A percentile compares a stretch with the other conserved stretches of the same genome.
These are phyloP conservation scores for Yamadazyma phyllophila DNA, from an alignment of 805 yeast species.

Conservation along the genomic window DNA sequence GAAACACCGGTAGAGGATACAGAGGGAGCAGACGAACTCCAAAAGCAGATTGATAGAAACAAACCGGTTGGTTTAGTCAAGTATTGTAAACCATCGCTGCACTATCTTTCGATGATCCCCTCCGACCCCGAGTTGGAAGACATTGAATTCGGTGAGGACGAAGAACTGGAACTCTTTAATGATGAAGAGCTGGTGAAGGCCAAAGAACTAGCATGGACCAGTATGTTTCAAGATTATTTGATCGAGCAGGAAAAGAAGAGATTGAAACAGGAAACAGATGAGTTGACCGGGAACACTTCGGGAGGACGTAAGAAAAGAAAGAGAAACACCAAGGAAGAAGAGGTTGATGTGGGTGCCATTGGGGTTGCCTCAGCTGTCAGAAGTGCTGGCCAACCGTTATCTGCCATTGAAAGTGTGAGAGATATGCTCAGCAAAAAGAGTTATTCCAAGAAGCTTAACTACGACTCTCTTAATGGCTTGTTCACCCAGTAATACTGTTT, in stretches of 20 bases:
- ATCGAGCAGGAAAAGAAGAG: conserved; percentile 82
- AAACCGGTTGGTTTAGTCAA: conserved; percentile 49
- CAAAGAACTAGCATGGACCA: conserved; percentile 87
- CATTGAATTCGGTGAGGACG: conserved; percentile 62
- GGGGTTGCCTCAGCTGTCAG: conserved; percentile 33
- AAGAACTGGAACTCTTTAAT: conserved; percentile 65
- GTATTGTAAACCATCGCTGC: conserved; percentile 55
- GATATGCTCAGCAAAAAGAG: conserved; percentile 72
- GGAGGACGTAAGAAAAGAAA: conserved; percentile 43
- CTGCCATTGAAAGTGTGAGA: conserved; percentile 80
- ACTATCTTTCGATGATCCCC: conserved; percentile 49
- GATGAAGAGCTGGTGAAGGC: conserved; percentile 46
- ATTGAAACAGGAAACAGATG: conserved; percentile 82
- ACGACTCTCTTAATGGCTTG: conserved; percentile 47
- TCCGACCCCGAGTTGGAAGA: conserved; percentile 63
- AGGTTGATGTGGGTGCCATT: conserved; percentile 24
- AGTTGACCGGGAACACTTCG: conserved; percentile 69
- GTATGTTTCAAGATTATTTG: conserved; percentile 81
- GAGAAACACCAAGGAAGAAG: conserved; percentile 12
- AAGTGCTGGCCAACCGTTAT: conserved; percentile 40
- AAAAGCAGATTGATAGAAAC: conserved; percentile 22
- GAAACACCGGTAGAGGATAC: conserved; percentile 1
- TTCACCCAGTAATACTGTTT: background rate
- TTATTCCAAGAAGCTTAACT: conserved; percentile 87
- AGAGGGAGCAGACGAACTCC: conserved; percentile 9